Evolutionary conservation across 805 yeast genomes (phyloP), one percentile per base, ranked within the genome.

Genomic region (Candida quercuum): DNA sequence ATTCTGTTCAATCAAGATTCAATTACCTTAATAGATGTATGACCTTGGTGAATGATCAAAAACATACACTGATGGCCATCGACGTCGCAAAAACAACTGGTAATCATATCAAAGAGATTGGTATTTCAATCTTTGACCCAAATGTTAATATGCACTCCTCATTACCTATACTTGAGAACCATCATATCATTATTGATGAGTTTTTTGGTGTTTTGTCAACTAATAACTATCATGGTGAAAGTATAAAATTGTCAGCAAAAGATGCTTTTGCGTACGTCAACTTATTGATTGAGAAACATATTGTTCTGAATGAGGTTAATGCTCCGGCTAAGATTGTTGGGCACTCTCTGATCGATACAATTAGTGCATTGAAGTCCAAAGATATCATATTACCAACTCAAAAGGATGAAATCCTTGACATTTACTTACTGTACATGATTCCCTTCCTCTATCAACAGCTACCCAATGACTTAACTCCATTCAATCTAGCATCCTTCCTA

Each of bases 181-280:
- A 38, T 13, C 53, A 49, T 25, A 32, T 49, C 16, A 38, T 49
- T 8, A 39, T 49, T 2, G 41, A 47, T 19, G 53, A 49, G 15
- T 37, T 24, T 23, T 40, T 45, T 35, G 53, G 53, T 33, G 41
- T 49, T 13, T 35, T 49, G 12, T 49, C 53, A 4, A 38, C 51
- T 6, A 47, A 41, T 34, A 36, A 40, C 2, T 49, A 39, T 33
- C 53, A 47, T 15, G 51, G 51, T 1, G 34, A 38, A n/a, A 47
- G 51, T 19, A 28, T 36, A 9, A 23, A 43, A 3, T 6, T 49
- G 13, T 30, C 48, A 8, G 29, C 31, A 18, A 21, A 31, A 20
- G 39, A 46, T 27, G 33, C 47, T 37, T 13, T 45, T 19, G 39
- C 31, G 33, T 36, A 42, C 26, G 29, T 40, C 8, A 16, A 30